Conservation (phyloP, 1,139 yeast genomes). For the Hyphopichia buzzinii region DNA sequence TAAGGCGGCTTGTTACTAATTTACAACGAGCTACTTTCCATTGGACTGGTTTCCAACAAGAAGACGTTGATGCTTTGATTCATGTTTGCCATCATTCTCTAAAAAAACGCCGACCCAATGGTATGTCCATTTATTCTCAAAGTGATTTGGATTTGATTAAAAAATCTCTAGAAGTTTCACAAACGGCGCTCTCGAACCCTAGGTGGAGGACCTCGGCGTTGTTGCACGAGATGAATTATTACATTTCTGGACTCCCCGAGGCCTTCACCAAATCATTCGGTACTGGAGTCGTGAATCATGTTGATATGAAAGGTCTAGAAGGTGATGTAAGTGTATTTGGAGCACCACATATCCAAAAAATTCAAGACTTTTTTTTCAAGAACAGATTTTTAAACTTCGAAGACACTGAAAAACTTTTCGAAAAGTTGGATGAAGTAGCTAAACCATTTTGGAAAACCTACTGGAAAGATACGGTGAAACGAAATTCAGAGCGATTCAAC, state of each 20-base stretch:
- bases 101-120: constrained; percentile 26
- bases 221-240: constrained; percentile 65
- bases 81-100: constrained; percentile 48
- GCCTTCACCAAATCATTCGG: constrained; percentile 40
- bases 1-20: constrained; percentile 57
- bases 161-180: constrained; percentile 43
- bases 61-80: constrained; percentile 52
- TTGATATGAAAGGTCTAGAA: constrained; percentile 12
- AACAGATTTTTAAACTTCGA: constrained; percentile 41
- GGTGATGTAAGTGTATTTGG: constrained; percentile 48
- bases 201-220: constrained; percentile 57
- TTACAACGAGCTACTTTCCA: constrained; percentile 66
- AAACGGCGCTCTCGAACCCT: constrained; percentile 46
- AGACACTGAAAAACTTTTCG: constrained; percentile 21
- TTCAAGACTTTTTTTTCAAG: constrained; percentile 55
- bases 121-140: constrained; percentile 25
- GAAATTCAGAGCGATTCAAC: constrained; percentile 31
- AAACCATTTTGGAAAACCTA: constrained; percentile 51
- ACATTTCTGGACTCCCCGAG: constrained; percentile 42
- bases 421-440: constrained; percentile 30
- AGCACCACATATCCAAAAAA: constrained; percentile 54
- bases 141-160: constrained; percentile 40
- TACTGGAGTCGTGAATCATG: constrained; percentile 31
- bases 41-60: constrained; percentile 69
- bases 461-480: constrained; percentile 44